Evolutionary conservation across 2,329 filamentous ascomycete genomes (phyloP), one percentile per base, ranked within the genome.

Genomic region (Blumeria hordei): DNA sequence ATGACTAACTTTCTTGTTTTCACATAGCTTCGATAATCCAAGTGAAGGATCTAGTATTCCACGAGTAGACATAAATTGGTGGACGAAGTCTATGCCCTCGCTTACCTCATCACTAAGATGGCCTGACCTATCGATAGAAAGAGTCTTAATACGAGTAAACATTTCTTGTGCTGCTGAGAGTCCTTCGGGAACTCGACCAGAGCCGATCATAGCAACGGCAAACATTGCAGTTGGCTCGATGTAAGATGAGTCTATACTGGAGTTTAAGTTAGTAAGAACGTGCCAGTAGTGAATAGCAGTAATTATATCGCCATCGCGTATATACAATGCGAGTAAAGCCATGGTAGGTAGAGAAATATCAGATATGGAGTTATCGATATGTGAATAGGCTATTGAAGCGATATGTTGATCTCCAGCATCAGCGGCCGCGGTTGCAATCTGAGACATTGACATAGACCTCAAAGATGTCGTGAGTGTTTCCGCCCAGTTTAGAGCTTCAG

Each of bases 221-320:
- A 90, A 94, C 87, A 95, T 94, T 56, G 85, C 78, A 11, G 87
- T 83, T 28, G 88, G 85, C 69, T 94, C 88, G 58, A 94, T 83
- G 67, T 93, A 82, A 35, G 79, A 72, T 55, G 74, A 66, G 11
- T 76, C 75, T 36, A 78, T 74, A 54, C 74, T 71, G 63, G 78
- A 73, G 57, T 79, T 74, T 1, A 80, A 74, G 41, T 72, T 75
- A 59, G 75, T 78, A 55, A 95, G 72, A 56, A 85, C 72, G 54
- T 78, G 75, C 88, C 90, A 95, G 70, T 87, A 90, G 59, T 80
- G 75, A 59, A 83, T 77, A 53, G 88, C 88, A 55, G 78, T 76
- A 28, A 80, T 72, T 57, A 94, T 78, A 67, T 94, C 83, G 57
- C 85, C 87, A 59, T 78, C 76, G 56, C 90, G 87, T 55, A 95